Base-by-base conservation (phyloP, 129 eudicot species). In the Flaveria ramosissima region DNA sequence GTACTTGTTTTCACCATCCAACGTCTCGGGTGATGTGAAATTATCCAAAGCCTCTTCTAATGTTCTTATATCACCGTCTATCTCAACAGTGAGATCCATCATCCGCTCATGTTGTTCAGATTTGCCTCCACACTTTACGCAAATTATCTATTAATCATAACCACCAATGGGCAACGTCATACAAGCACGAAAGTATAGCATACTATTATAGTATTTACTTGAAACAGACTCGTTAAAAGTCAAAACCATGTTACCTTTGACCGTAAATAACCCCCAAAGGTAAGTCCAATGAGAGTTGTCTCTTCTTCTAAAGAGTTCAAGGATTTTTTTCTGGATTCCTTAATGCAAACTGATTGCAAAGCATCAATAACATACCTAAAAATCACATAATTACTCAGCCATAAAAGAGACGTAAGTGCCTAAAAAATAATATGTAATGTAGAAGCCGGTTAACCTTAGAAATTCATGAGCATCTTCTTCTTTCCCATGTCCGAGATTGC, bases 401-500 rank as follows among this genome's bases (percentile, higher is more conserved):
- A 36, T 30, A 30, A 42, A 30, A 15, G 26, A 4, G 23, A 11
- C 4, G 2, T 17, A 7, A 2, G n/a, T 46, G 62, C 14, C 17
- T 30, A 48, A 27, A 47, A 6, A 16, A 48, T 6, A 19, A 39
- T 11, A 13, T 6, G 15, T 48, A n/a, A 39, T 8, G 20, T 17
- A 21, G 16, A 62, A 6, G 70, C 12, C 53, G 41, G 10, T 52
- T 68, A 60, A 89, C 98, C 98, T 83, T 32, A 92, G 80, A 83
- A 89, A 92, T 82, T 92, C 98, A 85, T 92, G 98, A 9, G 98
- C 98, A 75, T 92, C 98, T 89, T 92, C 96, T 83, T 92, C 92
- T 84, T 85, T 89, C 63, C 98, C 98, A 80, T 83, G 80, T 24
- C 87, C 80, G 75, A 92, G 89, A 89, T 84, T 85, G 75, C 92